Evolutionary conservation across 495 filamentous ascomycete species (phyloP).

Genomic region (Astrothelium macrocarpum): DNA sequence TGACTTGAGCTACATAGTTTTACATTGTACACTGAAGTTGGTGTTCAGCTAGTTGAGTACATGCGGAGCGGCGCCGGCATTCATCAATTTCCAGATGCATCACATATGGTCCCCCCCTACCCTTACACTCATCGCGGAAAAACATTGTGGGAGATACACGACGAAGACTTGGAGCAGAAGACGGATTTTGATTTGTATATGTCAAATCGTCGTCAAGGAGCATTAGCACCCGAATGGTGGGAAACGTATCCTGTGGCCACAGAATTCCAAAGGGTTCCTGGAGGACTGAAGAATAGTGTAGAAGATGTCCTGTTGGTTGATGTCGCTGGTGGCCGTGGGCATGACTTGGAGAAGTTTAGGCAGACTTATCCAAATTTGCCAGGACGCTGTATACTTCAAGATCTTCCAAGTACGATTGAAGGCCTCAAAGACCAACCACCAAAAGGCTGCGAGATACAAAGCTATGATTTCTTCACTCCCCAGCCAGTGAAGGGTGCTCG

Average conservation of each 20-base stretch:
- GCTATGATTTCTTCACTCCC: constrained; percentile 17
- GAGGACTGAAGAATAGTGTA: background rate
- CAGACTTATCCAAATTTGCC: constrained; percentile 5
- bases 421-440: background rate
- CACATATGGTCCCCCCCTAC: background rate
- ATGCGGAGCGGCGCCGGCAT: constrained; percentile 11
- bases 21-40: constrained; percentile 5
- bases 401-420: constrained; percentile 8
- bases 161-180: constrained; percentile 13
- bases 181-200: constrained; percentile 12
- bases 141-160: background rate
- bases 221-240: constrained; percentile 8
- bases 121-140: background rate
- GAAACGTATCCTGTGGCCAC: constrained; percentile 8
- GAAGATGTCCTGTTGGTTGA: constrained; percentile 11
- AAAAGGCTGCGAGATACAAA: constrained; percentile 10
- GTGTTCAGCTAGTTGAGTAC: constrained; percentile 10
- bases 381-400: constrained; percentile 11
- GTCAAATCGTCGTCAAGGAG: background rate
- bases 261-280: background rate
- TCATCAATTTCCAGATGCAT: constrained; percentile 10
- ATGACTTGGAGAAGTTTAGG: constrained; percentile 4
- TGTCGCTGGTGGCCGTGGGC: constrained; percentile 11
- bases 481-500: constrained; percentile 14
- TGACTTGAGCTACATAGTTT: background rate